Conservation (phyloP, 371 early-diverging fungal species). For the Haplosporangium sp. region DNA sequence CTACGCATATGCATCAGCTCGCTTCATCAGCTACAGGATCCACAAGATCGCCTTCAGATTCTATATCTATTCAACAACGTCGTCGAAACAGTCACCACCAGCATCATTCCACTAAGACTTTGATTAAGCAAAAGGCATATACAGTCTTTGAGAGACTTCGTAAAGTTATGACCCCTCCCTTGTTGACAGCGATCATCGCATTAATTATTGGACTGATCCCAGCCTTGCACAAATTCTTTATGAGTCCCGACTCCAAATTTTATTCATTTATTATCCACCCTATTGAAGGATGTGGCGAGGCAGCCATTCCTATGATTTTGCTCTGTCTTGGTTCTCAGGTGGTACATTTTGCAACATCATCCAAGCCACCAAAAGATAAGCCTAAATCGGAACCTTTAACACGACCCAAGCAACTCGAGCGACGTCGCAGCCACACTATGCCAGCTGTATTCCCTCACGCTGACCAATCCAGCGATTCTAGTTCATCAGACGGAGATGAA, state of each 20-base stretch:
- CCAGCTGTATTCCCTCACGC: constrained; percentile 25
- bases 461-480: constrained; percentile 6
- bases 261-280: constrained; percentile 69
- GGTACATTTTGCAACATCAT: constrained; percentile 27
- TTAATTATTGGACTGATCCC: constrained; percentile 44
- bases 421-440: constrained; percentile 14
- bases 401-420: constrained; percentile 2
- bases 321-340: constrained; percentile 79
- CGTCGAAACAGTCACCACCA: background rate
- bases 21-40: background rate
- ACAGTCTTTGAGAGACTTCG: constrained; percentile 18
- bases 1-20: constrained; percentile 21
- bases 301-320: constrained; percentile 77
- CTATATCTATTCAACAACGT: background rate
- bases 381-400: background rate
- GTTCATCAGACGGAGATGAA: constrained; percentile 17
- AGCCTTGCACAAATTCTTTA: constrained; percentile 46
- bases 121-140: constrained; percentile 11
- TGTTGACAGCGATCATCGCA: constrained; percentile 36
- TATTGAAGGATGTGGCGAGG: constrained; percentile 72
- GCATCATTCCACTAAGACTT: constrained; percentile 1
- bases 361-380: background rate
- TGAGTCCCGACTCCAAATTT: constrained; percentile 61
- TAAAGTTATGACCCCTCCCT: constrained; percentile 44
- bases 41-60: background rate